Evolutionary conservation across 1,139 yeast genomes (phyloP).

Genomic region (Suhomyces anneliseae): DNA sequence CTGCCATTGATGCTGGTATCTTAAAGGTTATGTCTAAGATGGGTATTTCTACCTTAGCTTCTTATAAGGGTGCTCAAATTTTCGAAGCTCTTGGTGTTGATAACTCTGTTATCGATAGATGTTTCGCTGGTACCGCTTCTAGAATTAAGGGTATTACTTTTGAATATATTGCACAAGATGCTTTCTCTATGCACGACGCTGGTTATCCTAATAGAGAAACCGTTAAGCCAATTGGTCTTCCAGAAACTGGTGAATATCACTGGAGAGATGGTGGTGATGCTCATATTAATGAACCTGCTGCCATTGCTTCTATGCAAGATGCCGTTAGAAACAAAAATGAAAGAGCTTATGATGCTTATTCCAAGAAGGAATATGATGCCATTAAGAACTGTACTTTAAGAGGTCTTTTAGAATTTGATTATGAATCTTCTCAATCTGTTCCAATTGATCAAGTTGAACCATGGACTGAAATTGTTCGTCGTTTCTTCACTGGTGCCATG

Average conservation of each 20-base stretch:
- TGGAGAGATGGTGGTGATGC: slow-evolving; percentile 99
- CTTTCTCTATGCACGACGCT: slow-evolving; percentile 87
- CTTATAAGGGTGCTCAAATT: slow-evolving; percentile 98
- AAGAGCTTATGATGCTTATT: slow-evolving; percentile 85
- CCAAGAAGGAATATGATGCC: slow-evolving; percentile 88
- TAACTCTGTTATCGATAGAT: slow-evolving; percentile 90
- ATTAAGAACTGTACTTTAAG: slow-evolving; percentile 90
- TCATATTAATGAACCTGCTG: slow-evolving; percentile 91
- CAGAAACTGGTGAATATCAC: slow-evolving; percentile 96
- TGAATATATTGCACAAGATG: slow-evolving; percentile 95
- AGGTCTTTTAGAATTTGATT: slow-evolving; percentile 90
- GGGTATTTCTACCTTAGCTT: slow-evolving; percentile 98
- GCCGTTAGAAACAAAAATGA: slow-evolving; percentile 96
- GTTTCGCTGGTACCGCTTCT: slow-evolving; percentile 97
- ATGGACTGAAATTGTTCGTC: slow-evolving; percentile 97
- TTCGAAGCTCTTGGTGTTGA: slow-evolving; percentile 97
- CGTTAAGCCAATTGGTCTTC: slow-evolving; percentile 69
- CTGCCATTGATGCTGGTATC: slow-evolving; percentile 85
- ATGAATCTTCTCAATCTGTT: slow-evolving; percentile 64
- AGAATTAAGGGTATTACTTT: slow-evolving; percentile 95
- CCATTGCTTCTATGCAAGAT: slow-evolving; percentile 93
- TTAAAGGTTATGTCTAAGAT: slow-evolving; percentile 97
- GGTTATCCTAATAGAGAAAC: slow-evolving; percentile 84
- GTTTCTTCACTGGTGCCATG: slow-evolving; percentile 99
- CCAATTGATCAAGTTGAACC: slow-evolving; percentile 99